Percentiles rank a stretch among this genome's conserved stretches.
Conservation (phyloP, 305 asterid species). For the Vinca major region DNA sequence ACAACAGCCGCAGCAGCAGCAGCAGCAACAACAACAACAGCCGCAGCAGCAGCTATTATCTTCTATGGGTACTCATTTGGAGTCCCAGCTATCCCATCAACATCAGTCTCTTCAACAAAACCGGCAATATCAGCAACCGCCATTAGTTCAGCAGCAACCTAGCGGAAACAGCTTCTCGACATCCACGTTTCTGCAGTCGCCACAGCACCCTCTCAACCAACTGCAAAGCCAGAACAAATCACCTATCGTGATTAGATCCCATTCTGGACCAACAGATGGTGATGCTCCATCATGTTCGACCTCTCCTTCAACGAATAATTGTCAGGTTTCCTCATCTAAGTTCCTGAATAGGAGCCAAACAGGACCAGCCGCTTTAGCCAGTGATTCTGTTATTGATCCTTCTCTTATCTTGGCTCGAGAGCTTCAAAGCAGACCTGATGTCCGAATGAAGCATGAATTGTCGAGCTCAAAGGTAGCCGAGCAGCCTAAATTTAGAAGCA, state of each 20-base stretch:
- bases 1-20: too few relatives aligned
- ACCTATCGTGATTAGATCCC: conserved; percentile 27
- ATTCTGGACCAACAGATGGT: conserved; percentile 54
- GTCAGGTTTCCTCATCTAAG: conserved; percentile 44
- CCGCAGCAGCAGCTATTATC: conserved; percentile 12
- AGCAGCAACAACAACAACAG: conserved; percentile 42
- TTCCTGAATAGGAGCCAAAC: conserved; percentile 49
- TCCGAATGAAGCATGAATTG: conserved; percentile 40
- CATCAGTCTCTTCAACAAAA: conserved; percentile 43
- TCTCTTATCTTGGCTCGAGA: conserved; percentile 45
- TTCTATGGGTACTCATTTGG: conserved; percentile 38
- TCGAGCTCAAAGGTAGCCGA: conserved; percentile 44
- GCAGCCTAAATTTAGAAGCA: conserved; percentile 48
- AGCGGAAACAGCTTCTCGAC: conserved; percentile 44
- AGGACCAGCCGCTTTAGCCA: conserved; percentile 35
- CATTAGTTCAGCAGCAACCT: conserved; percentile 36
- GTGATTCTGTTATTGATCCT: conserved; percentile 39
- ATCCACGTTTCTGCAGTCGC: conserved; percentile 44
- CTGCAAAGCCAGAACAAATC: conserved; percentile 50
- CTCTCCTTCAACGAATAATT: conserved; percentile 60
- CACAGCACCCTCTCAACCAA: conserved; percentile 49
- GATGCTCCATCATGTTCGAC: conserved; percentile 67
- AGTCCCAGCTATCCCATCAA: conserved; percentile 42
- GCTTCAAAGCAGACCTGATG: conserved; percentile 37
- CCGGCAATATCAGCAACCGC: conserved; percentile 38